These are phyloP conservation scores for Plasmodium knowlesi DNA, from an alignment of 169 alveolate genomes.

Conservation along the genomic window DNA sequence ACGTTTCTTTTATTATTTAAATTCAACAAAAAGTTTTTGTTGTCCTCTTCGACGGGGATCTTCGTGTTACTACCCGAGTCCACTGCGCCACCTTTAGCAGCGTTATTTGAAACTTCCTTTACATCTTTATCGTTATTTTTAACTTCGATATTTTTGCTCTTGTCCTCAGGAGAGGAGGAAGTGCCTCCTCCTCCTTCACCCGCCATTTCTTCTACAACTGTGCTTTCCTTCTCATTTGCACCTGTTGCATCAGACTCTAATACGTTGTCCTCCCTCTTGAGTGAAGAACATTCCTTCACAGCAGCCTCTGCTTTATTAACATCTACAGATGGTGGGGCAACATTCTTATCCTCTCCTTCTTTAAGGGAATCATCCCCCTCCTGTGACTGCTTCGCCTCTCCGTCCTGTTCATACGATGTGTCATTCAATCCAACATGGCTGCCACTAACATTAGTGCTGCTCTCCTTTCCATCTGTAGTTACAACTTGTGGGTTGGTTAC, in stretches of 20 bases:
- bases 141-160: not conserved
- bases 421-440: not conserved
- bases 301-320: not conserved
- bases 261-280: not conserved
- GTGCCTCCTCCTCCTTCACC: not conserved
- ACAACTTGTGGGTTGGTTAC: not conserved
- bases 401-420: not conserved
- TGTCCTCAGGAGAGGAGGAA: not conserved
- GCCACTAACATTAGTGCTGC: not conserved
- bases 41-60: slow-evolving; percentile 43
- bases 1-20: slow-evolving; percentile 61
- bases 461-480: not conserved
- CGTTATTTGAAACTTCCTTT: not conserved
- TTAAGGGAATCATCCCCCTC: not conserved
- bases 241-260: not conserved
- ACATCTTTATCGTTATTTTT: not conserved
- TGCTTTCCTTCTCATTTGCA: not conserved
- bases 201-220: not conserved
- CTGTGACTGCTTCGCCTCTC: not conserved
- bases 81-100: not conserved
- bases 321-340: not conserved
- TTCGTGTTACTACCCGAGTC: not conserved
- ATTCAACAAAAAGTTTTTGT: slow-evolving; percentile 57
- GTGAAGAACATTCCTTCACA: not conserved
- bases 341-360: not conserved